Percentiles rank a stretch among this genome's conserved stretches.
Conservation (phyloP, 192 early-diverging fungal genomes). For the Podila epigama region DNA sequence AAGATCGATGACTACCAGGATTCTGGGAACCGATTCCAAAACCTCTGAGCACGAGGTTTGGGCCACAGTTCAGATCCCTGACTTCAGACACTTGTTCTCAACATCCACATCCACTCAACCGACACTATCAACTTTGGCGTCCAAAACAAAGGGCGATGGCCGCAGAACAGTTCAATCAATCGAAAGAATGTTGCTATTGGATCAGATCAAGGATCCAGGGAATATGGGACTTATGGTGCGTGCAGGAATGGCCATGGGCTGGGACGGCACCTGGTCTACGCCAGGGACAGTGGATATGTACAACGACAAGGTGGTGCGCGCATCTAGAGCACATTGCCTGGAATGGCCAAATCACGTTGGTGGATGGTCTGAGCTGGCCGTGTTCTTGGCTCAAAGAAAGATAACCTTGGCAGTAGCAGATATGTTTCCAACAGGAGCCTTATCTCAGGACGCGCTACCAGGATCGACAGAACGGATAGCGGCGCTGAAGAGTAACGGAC, state of each 20-base stretch:
- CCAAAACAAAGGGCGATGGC: not conserved
- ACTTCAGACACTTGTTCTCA: constrained; percentile 11
- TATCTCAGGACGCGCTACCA: not conserved
- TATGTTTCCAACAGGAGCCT: constrained; percentile 44
- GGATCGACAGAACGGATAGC: not conserved
- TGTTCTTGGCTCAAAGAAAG: constrained; percentile 13
- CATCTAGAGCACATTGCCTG: constrained; percentile 51
- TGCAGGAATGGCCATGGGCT: constrained; percentile 55
- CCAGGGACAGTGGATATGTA: constrained; percentile 53
- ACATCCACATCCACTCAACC: not conserved
- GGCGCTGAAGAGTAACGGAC: too few species aligned
- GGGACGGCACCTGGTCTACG: constrained; percentile 49
- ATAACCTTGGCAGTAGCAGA: constrained; percentile 55
- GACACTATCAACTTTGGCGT: not conserved
- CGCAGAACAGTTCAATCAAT: not conserved
- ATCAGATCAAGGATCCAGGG: constrained; percentile 54
- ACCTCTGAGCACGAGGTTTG: constrained; percentile 51
- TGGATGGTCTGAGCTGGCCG: constrained; percentile 13
- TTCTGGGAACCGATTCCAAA: constrained; percentile 55
- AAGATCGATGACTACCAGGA: constrained; percentile 45
- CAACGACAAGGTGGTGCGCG: constrained; percentile 57
- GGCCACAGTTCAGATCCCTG: constrained; percentile 55
- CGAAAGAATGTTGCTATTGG: constrained; percentile 48
- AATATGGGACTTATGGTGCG: constrained; percentile 56
- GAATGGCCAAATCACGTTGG: constrained; percentile 37